phyloP scores from a whole-genome alignment of 495 filamentous ascomycete species.

The Tuber melanosporum region DNA sequence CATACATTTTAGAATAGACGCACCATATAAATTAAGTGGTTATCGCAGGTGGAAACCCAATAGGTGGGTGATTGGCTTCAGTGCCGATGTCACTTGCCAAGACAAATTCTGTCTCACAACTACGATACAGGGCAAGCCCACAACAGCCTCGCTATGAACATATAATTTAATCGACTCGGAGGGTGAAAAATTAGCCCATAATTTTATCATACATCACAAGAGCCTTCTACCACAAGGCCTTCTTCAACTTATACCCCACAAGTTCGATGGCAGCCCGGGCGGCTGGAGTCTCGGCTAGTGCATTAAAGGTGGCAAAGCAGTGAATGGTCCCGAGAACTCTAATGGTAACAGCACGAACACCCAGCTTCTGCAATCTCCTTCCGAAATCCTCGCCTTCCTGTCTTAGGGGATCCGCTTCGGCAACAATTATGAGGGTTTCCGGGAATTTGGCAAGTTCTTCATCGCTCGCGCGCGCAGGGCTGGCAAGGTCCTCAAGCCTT shows the following conservation, averaged over 20 bases:
- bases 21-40: too few relatives aligned
- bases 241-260: conserved; percentile 9
- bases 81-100: too few relatives aligned
- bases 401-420: conserved; percentile 48
- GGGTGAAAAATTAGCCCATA: not conserved
- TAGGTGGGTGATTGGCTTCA: too few relatives aligned
- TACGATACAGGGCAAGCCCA: too few relatives aligned
- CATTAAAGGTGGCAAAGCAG: conserved; percentile 43
- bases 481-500: conserved; percentile 20
- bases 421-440: conserved; percentile 47
- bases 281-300: conserved; percentile 19
- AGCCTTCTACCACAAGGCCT: conserved; percentile 8
- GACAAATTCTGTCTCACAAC: too few relatives aligned
- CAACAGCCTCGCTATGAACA: not conserved
- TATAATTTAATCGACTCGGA: not conserved
- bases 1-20: too few relatives aligned
- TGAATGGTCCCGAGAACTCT: conserved; percentile 45
- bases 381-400: conserved; percentile 49
- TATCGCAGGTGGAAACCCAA: too few relatives aligned
- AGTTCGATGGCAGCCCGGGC: conserved; percentile 17
- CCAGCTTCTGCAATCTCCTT: conserved; percentile 44
- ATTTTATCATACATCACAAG: not conserved
- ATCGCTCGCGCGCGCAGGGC: conserved; percentile 27
- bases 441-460: conserved; percentile 43
- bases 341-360: conserved; percentile 43